These are phyloP conservation scores for Cubamyces sp. DNA, from an alignment of 768 basidiomycete species.

Conservation along the genomic window DNA sequence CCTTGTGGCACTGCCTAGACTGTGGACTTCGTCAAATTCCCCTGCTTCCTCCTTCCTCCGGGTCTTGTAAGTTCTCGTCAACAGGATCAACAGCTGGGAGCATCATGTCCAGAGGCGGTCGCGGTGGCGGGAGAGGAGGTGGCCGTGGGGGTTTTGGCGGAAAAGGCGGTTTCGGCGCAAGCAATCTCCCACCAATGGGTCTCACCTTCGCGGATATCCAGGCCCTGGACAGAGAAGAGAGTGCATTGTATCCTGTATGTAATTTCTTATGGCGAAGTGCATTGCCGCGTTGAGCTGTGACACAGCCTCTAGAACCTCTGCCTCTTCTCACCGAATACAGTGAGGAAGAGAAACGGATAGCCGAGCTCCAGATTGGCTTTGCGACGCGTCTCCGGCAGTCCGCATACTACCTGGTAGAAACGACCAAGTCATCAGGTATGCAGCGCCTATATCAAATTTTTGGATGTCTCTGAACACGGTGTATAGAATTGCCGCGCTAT, in stretches of 20 bases:
- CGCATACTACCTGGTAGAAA: constrained; percentile 75
- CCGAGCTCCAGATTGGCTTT: constrained; percentile 69
- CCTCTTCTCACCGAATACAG: constrained; percentile 72
- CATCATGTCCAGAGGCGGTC: constrained; percentile 56
- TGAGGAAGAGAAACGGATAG: constrained; percentile 65
- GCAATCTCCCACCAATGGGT: constrained; percentile 69
- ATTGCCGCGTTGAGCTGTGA: constrained; percentile 19
- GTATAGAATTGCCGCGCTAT: constrained; percentile 73
- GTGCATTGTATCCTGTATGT: constrained; percentile 81
- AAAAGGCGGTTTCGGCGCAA: constrained; percentile 43
- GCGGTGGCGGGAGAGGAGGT: constrained; percentile 51
- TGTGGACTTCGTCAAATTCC: constrained; percentile 1
- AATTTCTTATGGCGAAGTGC: constrained; percentile 1
- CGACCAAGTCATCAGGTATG: constrained; percentile 63
- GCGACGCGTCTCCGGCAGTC: constrained; percentile 67
- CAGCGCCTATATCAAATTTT: not conserved
- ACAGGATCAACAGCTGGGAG: too few species aligned
- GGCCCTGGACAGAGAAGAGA: constrained; percentile 73
- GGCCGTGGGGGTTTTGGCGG: constrained; percentile 68
- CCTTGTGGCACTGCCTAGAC: constrained; percentile 17
- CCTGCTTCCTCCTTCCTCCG: not conserved
- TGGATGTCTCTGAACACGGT: constrained; percentile 2
- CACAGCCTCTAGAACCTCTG: constrained; percentile 68
- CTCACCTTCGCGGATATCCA: constrained; percentile 81
- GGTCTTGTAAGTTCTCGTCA: not conserved